phyloP scores from a whole-genome alignment of 257 asterid species.

The Solanum sitiens region DNA sequence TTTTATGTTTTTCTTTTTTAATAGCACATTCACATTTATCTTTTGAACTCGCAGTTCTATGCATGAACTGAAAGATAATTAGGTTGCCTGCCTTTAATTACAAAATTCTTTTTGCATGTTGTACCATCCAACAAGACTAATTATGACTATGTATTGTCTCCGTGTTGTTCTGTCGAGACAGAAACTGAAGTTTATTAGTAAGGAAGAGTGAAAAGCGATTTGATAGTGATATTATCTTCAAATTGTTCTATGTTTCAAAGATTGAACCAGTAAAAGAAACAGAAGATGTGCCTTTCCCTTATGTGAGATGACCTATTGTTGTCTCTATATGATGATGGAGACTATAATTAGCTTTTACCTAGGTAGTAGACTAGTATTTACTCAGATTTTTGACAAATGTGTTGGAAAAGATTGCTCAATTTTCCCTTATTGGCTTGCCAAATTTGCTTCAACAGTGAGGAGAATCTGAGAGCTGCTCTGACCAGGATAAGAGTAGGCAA shows the following conservation, averaged over 20 bases:
- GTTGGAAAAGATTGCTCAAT: neutral
- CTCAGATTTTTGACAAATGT: neutral
- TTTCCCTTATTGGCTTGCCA: neutral
- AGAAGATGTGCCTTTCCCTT: neutral
- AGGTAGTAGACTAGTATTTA: neutral
- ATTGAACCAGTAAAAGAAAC: neutral
- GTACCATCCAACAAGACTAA: neutral
- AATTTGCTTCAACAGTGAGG: slow-evolving; percentile 55
- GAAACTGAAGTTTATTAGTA: neutral
- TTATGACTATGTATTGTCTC: neutral
- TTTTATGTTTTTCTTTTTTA: neutral
- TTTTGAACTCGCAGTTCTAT: neutral
- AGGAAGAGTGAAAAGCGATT: neutral
- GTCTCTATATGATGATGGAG: neutral
- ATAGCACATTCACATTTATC: neutral
- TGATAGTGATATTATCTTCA: neutral
- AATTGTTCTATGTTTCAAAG: neutral
- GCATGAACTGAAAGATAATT: neutral
- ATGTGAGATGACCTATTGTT: neutral
- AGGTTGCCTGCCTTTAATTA: neutral
- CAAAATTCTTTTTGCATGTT: neutral
- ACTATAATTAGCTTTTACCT: neutral
- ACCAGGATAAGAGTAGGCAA: slow-evolving; percentile 68
- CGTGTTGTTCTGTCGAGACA: neutral
- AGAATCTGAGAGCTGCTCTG: slow-evolving; percentile 85